These are phyloP conservation scores for Pichia sp. DNA, from an alignment of 1,139 yeast genomes.

Conservation along the genomic window DNA sequence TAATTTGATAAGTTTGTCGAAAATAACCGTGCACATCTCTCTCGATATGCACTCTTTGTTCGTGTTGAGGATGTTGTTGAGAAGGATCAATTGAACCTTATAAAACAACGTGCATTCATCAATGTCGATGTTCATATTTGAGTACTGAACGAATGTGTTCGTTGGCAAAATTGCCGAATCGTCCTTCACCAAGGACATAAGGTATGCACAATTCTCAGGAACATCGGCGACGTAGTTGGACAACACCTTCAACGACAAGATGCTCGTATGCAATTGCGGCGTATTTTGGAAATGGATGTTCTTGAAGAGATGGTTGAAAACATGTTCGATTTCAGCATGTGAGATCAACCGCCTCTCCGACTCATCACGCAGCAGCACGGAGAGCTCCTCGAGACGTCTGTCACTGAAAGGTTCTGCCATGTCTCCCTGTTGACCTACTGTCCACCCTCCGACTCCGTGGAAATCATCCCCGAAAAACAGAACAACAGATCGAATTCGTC, in stretches of 20 bases:
- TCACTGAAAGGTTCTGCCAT: neutral
- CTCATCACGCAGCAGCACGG: slow-evolving; percentile 12
- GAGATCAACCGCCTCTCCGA: slow-evolving; percentile 7
- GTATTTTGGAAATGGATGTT: neutral
- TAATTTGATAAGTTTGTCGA: slow-evolving; percentile 5
- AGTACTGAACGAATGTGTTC: neutral
- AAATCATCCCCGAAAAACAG: too few species aligned
- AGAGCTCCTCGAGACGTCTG: slow-evolving; percentile 11
- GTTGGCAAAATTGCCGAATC: neutral
- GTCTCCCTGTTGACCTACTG: too few species aligned
- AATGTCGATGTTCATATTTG: neutral
- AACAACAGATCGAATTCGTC: too few species aligned
- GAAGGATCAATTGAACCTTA: slow-evolving; percentile 12
- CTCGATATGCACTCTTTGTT: neutral
- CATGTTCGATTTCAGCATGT: slow-evolving; percentile 4
- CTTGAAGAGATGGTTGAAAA: slow-evolving; percentile 6
- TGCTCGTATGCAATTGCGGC: neutral
- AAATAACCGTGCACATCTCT: neutral
- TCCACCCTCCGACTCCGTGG: too few species aligned
- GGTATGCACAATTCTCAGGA: slow-evolving; percentile 12
- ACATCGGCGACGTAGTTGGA: slow-evolving; percentile 29
- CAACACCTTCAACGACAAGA: slow-evolving; percentile 14
- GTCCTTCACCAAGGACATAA: slow-evolving; percentile 1
- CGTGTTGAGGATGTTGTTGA: slow-evolving; percentile 16
- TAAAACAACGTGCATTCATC: neutral